Base-by-base conservation (phyloP, 352 stramenopile species). In the Phytophthora nicotianae region DNA sequence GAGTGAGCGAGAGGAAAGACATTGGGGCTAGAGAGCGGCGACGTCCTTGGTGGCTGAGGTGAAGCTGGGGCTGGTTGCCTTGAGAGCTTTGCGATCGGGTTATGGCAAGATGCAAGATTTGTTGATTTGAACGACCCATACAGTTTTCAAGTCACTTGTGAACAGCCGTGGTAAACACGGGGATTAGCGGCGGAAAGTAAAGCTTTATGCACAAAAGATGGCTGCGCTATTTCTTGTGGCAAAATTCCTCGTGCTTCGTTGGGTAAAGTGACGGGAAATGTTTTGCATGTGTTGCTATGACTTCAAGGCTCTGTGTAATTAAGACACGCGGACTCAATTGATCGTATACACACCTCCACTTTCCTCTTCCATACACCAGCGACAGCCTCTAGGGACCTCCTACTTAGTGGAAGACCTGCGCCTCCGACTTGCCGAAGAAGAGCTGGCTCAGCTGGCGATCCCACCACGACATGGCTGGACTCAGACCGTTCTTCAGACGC, bases 401-500 rank as follows among this genome's bases (percentile, higher is more conserved):
- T 38, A 35, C 17, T 56, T 68, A 79, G 17, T 89, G 85, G 61
- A 93, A 90, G 59, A 93, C 60, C 70, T 91, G 81, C 42, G 89
- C 79, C 52, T 93, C 82, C 29, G 82, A 86, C 56, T 85, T 86
- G 58, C 82, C 84, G 54, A 93, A 93, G 74, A 91, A 93, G 53
- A 91, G 54, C 47, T 83, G 82, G 40, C 66, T 83, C 45, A 88
- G 45, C 54, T 88, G 57, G 35, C 67, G 70, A 73, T 91, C 81
- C 53, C 82, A 75, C 59, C 78, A 73, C 53, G 81, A 85, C 50
- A 88, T 67, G 66, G 73, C 65, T 10, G 72, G 67, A 68, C 61
- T 66, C 42, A 85, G 53, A 23, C 75, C 74, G 35, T 66, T 52
- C 68, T 91, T 90, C 33, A 86, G 62, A 33, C 62, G 68, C 50